Evolutionary conservation across 2,329 filamentous ascomycete genomes (phyloP).

Genomic region (Alternaria ethzedia): DNA sequence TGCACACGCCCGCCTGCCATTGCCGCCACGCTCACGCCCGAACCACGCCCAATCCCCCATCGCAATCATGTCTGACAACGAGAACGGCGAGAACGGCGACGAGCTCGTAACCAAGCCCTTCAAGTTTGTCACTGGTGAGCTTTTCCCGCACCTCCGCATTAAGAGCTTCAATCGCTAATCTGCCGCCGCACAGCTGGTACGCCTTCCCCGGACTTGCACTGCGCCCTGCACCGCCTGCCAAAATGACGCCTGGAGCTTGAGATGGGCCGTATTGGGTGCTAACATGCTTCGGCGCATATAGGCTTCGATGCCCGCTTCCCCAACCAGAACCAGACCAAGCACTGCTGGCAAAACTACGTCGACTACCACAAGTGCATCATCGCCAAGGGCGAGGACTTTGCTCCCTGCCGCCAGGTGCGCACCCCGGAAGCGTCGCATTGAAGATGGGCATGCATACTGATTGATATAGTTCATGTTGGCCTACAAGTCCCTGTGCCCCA

Average conservation of each 20-base stretch:
- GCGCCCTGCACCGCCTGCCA: conserved; percentile 10
- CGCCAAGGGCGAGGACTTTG: conserved; percentile 98
- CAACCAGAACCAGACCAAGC: conserved; percentile 97
- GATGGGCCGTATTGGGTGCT: conserved; percentile 18
- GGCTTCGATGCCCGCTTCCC: conserved; percentile 99
- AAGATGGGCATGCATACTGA: conserved; percentile 12
- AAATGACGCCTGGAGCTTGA: not conserved
- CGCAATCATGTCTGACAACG: conserved; percentile 81
- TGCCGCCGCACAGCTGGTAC: conserved; percentile 48
- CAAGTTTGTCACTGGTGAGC: conserved; percentile 99
- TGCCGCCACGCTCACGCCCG: conserved; percentile 31
- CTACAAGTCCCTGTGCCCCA: conserved; percentile 97
- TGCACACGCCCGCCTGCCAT: conserved; percentile 33
- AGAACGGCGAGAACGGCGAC: conserved; percentile 62
- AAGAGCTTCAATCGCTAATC: conserved; percentile 37
- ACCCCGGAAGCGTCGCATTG: not conserved
- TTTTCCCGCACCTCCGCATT: conserved; percentile 16
- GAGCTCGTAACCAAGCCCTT: conserved; percentile 97
- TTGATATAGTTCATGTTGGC: conserved; percentile 84
- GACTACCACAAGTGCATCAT: conserved; percentile 99
- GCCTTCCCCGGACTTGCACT: conserved; percentile 25
- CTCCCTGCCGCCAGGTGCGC: conserved; percentile 90
- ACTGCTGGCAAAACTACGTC: conserved; percentile 99
- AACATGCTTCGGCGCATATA: conserved; percentile 50
- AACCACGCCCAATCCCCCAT: conserved; percentile 33